Conservation (phyloP, 768 basidiomycete genomes). For the Pisolithus tinctorius region DNA sequence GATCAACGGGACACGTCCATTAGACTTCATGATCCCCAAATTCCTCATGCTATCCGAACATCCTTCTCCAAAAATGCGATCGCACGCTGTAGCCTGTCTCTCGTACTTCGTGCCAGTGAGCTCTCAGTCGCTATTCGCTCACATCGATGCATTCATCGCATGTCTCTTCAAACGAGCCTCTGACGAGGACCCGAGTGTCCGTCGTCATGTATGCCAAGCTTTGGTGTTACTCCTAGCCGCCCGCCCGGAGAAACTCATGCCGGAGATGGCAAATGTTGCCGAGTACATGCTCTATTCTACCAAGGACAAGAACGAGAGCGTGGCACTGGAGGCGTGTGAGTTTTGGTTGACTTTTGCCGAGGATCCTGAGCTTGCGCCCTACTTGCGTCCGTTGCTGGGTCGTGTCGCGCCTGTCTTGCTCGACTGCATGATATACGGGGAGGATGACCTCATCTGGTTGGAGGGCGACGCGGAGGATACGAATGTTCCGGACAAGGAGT, state of each 20-base stretch:
- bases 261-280: conserved; percentile 90
- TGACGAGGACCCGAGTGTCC: conserved; percentile 89
- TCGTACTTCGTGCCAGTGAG: conserved; percentile 89
- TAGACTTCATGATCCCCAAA: conserved; percentile 96
- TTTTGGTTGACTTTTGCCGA: conserved; percentile 99
- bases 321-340: conserved; percentile 97
- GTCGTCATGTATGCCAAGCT: conserved; percentile 92
- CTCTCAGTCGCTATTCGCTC: conserved; percentile 80
- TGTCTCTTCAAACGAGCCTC: conserved; percentile 92
- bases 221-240: conserved; percentile 89
- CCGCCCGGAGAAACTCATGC: conserved; percentile 93
- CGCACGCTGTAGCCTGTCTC: conserved; percentile 89
- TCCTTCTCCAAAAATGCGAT: conserved; percentile 80
- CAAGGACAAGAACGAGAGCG: conserved; percentile 94
- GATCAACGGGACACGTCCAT: conserved; percentile 85
- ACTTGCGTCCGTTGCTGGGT: conserved; percentile 79
- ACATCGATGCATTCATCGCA: conserved; percentile 91
- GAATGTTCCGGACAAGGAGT: conserved; percentile 84
- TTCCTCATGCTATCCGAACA: conserved; percentile 88
- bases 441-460: conserved; percentile 92
- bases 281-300: conserved; percentile 99
- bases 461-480: conserved; percentile 90
- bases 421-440: conserved; percentile 95
- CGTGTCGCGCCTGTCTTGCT: conserved; percentile 93
- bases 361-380: conserved; percentile 78